Base-by-base conservation (phyloP, 495 filamentous ascomycete genomes). In the Aeminium ludgeri region DNA sequence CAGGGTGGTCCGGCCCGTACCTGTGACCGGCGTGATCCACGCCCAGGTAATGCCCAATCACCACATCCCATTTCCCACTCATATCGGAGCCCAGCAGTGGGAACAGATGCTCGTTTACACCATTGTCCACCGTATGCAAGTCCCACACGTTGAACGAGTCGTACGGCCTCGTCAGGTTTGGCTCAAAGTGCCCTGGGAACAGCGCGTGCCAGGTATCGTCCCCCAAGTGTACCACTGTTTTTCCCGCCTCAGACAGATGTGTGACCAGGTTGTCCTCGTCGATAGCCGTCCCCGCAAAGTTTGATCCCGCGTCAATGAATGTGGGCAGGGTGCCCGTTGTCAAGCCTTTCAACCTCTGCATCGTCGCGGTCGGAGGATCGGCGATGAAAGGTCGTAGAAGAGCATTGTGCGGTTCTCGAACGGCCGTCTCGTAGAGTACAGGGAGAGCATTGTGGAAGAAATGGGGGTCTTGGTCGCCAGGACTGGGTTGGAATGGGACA, bases 141-240 rank as follows among this genome's bases (percentile, higher is more conserved):
- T 97, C 89, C 85, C 86, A 95, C 3, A 95, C 89, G 54, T 96
- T 95, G 59, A 97, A 86, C 31, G 87, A 95, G 58, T 96, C 86
- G 56, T 91, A 95, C 1, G 89, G 72, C 44, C 66, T 68, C 43
- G 84, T 89, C 38, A 96, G 69, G 31, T 85, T 78, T 2, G 70
- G 63, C 54, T 94, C 78, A 52, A 97, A 96, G 57, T 91, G 82
- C 6, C 72, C 83, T 0, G 91, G 91, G 53, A 95, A 97, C 30
- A 97, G 61, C 29, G 81, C 64, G 42, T 83, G 80, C 89, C 89
- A 97, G 6, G 89, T 97, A 59, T 97, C 87, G 53, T 97, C 89
- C 10, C 89, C 89, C 30, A 96, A 67, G 52, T 96, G 92, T 19
- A 86, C 91, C 36, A 96, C 69, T 44, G 69, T 79, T 65, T 84